These are phyloP conservation scores for Botryobasidium botryosum DNA, from an alignment of 768 basidiomycete species.

Conservation along the genomic window DNA sequence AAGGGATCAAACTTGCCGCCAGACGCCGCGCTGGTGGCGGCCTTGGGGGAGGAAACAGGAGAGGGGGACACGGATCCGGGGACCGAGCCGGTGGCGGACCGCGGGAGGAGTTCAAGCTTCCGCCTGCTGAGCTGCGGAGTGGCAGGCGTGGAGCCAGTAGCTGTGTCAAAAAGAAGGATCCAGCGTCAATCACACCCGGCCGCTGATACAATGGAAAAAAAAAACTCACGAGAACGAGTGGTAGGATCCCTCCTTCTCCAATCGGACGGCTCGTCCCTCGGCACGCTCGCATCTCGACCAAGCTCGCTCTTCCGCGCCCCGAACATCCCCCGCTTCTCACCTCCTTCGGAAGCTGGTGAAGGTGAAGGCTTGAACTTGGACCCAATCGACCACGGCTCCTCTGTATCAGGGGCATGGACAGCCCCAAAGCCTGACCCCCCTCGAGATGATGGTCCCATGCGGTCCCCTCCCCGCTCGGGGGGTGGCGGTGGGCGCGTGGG, in stretches of 20 bases:
- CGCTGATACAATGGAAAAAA: background rate
- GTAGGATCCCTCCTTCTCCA: conserved; percentile 40
- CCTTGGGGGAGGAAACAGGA: conserved; percentile 65
- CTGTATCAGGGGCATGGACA: conserved; percentile 46
- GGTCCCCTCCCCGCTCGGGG: conserved; percentile 7
- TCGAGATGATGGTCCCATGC: conserved; percentile 24
- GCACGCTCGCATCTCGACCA: conserved; percentile 13
- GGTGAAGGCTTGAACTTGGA: conserved; percentile 41
- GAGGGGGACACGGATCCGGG: conserved; percentile 37
- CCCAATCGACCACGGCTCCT: conserved; percentile 64
- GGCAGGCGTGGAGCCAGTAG: conserved; percentile 56
- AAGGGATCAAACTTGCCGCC: conserved; percentile 56
- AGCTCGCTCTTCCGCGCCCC: conserved; percentile 16
- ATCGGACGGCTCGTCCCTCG: conserved; percentile 23
- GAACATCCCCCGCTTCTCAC: conserved; percentile 12
- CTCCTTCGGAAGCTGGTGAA: conserved; percentile 17
- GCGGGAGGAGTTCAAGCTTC: conserved; percentile 75
- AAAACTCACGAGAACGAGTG: conserved; percentile 21
- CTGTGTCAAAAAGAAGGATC: conserved; percentile 23
- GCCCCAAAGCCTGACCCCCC: conserved; percentile 37
- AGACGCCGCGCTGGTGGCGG: conserved; percentile 31
- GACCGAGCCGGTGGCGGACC: conserved; percentile 47
- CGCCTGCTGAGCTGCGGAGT: conserved; percentile 65
- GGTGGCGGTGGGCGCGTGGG: conserved; percentile 13
- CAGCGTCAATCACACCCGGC: background rate